Conservation (phyloP, 2,329 filamentous ascomycete species). For the Sordariomycetes sp. region DNA sequence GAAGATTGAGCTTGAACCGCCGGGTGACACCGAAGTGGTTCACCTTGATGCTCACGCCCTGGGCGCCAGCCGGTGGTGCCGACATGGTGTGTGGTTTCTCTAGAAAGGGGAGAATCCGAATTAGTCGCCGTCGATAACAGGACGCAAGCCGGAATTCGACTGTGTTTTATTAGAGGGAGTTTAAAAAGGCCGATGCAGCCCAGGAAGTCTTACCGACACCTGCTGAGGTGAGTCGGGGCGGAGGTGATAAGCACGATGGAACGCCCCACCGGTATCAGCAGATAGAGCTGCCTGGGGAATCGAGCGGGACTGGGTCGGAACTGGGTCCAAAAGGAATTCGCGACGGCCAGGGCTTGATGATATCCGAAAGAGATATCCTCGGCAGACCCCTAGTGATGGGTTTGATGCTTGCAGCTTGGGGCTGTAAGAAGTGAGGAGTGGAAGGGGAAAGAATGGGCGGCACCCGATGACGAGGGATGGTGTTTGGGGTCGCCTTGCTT, state of each 20-base stretch:
- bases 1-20: conserved; percentile 81
- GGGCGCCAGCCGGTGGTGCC: neutral
- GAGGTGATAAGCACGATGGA: neutral
- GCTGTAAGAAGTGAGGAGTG: neutral
- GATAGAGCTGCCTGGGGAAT: neutral
- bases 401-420: neutral
- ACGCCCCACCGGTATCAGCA: neutral
- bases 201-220: neutral
- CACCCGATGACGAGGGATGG: conserved; percentile 6
- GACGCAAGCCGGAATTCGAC: neutral
- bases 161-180: neutral
- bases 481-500: conserved; percentile 1
- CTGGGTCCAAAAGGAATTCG: neutral
- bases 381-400: neutral
- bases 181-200: neutral
- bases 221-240: neutral
- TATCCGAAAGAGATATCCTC: neutral
- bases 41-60: conserved; percentile 70
- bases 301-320: neutral
- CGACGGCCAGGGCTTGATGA: neutral
- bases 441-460: neutral
- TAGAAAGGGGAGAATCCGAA: neutral
- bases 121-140: neutral
- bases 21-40: conserved; percentile 64
- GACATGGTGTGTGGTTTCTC: neutral